phyloP scores from a whole-genome alignment of 2,329 filamentous ascomycete genomes.

The Coleophoma eucalyptorum region DNA sequence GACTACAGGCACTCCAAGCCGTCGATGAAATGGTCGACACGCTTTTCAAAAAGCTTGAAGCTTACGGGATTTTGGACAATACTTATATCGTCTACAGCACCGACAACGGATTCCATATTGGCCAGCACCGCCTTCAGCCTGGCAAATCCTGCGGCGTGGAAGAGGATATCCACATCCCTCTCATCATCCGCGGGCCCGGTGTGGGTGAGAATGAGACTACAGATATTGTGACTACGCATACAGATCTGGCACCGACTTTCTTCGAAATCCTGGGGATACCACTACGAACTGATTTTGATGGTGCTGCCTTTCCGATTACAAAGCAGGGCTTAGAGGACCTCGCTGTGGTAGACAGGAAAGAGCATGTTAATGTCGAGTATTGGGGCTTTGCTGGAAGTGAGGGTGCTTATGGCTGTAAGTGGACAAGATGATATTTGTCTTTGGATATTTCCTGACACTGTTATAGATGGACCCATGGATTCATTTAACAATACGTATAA shows the following conservation, averaged over 20 bases:
- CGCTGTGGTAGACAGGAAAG: constrained; percentile 23
- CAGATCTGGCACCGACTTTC: constrained; percentile 46
- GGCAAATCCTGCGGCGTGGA: constrained; percentile 46
- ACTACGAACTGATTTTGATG: constrained; percentile 40
- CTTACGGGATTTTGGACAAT: constrained; percentile 29
- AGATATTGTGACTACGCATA: constrained; percentile 47
- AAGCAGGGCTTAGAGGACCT: constrained; percentile 6
- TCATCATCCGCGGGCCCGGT: constrained; percentile 55
- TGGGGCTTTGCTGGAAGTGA: constrained; percentile 31
- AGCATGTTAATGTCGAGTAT: constrained; percentile 43
- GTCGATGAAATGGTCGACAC: constrained; percentile 51
- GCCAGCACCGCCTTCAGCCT: constrained; percentile 43
- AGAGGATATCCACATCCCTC: constrained; percentile 44
- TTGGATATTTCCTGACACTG: no score
- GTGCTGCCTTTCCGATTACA: constrained; percentile 34
- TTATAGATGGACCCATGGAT: neutral
- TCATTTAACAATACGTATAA: constrained; percentile 41
- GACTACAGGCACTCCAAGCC: constrained; percentile 45
- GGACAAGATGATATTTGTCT: neutral
- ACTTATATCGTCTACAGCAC: constrained; percentile 58
- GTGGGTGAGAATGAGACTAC: constrained; percentile 33
- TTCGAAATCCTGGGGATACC: constrained; percentile 30
- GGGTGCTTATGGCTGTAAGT: constrained; percentile 7
- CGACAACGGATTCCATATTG: constrained; percentile 47
- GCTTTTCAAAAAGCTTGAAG: constrained; percentile 37